Evolutionary conservation across 2,329 filamentous ascomycete species (phyloP).

Genomic region (Zymoseptoria passerinii): DNA sequence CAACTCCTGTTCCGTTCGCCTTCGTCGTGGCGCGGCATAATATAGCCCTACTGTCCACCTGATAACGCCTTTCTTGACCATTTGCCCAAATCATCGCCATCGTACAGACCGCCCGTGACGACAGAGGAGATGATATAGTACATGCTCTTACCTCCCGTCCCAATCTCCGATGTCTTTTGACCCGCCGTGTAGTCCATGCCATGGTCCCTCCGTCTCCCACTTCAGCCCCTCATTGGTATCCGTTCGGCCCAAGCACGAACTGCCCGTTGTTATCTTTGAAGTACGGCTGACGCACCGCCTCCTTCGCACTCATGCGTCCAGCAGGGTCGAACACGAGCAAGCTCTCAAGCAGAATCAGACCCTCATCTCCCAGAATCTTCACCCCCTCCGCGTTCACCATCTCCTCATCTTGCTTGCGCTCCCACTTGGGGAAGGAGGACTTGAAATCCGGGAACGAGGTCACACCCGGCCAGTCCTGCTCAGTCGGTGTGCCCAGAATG

Average conservation of each 20-base stretch:
- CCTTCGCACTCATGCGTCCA: conserved; percentile 79
- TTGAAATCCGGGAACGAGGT: conserved; percentile 96
- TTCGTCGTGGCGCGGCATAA: neutral
- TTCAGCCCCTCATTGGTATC: conserved; percentile 1
- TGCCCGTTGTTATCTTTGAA: conserved; percentile 40
- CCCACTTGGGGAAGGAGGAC: conserved; percentile 84
- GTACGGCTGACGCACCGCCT: conserved; percentile 75
- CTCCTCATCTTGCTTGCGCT: conserved; percentile 55
- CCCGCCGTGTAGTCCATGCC: neutral
- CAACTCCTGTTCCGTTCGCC: neutral
- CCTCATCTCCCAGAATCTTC: conserved; percentile 56
- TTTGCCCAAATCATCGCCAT: neutral
- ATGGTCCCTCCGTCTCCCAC: neutral
- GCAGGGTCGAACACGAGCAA: conserved; percentile 84
- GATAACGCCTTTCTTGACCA: conserved; percentile 1
- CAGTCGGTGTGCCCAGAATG: conserved; percentile 72
- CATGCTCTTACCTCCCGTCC: neutral
- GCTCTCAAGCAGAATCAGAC: conserved; percentile 58
- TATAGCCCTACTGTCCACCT: neutral
- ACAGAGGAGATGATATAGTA: conserved; percentile 2
- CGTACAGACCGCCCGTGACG: neutral
- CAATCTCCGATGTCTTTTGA: neutral
- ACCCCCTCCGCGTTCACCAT: conserved; percentile 54
- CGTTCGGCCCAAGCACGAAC: conserved; percentile 2
- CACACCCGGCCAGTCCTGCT: conserved; percentile 78